Base-by-base conservation (phyloP, 495 filamentous ascomycete species). In the Penicillium manginii region DNA sequence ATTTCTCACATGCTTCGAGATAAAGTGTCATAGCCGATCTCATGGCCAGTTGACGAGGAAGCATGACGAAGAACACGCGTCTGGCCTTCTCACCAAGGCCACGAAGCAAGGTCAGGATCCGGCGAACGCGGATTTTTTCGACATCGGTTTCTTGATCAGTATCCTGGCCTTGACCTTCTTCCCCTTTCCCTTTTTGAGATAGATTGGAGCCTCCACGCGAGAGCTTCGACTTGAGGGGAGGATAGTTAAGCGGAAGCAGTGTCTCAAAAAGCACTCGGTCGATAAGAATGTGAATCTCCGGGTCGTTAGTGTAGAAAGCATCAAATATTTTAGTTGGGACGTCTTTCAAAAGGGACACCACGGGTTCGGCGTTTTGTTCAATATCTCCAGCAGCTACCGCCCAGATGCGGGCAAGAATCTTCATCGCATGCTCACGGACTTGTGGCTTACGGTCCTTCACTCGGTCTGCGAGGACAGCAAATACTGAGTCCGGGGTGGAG, bases 331-430 rank as follows among this genome's bases (percentile, higher is more conserved):
- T 92, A 2, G 87, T 88, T 12, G 94, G 93, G 43, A 92, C 90
- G 47, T 86, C 87, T 14, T 87, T 87, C 11, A 99, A 75, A 12
- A 91, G 78, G 21, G 84, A 78, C 5, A 79, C 81, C 15, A 96
- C 86, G 8, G 82, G 74, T 60, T 96, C 91, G 61, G 93, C 88
- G 17, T 90, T 91, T 43, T 86, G 85, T 42, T 90, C 87, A 59
- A 99, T 88, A 59, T 97, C 92, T 19, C 92, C 90, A 18, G 85
- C 85, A 1, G 91, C 93, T 50, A 93, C 92, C 11, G 88, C 94
- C 94, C 94, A 99, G 42, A 97, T 88, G 47, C 88, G 86, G 18
- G 85, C 89, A 12, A 98, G 74, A 29, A 92, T 81, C 35, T 84
- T 87, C 86, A 96, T 96, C 29, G 89, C 92, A 59, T 91, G 93